phyloP scores from a whole-genome alignment of 805 yeast genomes.

The Sugiyamaella chiloensis region DNA sequence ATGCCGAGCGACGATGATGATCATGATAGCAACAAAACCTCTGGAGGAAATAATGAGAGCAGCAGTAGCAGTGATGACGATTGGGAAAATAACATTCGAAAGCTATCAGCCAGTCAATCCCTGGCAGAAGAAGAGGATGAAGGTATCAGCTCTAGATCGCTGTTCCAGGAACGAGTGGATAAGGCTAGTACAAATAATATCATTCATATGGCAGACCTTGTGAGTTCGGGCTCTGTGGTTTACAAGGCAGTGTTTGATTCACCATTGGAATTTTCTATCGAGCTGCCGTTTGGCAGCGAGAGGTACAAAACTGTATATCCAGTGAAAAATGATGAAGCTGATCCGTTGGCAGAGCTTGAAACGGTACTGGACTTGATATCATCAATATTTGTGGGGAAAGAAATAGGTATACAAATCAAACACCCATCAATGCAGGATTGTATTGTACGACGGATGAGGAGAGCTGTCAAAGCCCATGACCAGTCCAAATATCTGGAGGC shows the following conservation, averaged over 20 bases:
- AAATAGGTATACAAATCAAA: conserved; percentile 30
- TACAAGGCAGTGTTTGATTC: conserved; percentile 11
- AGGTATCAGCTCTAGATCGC: not conserved
- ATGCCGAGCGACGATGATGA: not conserved
- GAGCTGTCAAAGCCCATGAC: conserved; percentile 32
- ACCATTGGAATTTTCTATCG: conserved; percentile 7
- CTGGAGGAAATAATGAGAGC: too few species aligned
- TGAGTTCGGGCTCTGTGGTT: not conserved
- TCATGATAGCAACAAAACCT: conserved; percentile 2
- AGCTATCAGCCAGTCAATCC: conserved; percentile 9
- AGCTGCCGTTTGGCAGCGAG: conserved; percentile 24
- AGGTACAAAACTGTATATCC: conserved; percentile 19
- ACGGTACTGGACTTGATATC: conserved; percentile 46
- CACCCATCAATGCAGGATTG: conserved; percentile 32
- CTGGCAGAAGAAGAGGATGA: conserved; percentile 9
- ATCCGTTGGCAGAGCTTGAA: conserved; percentile 63
- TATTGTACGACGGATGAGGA: conserved; percentile 30
- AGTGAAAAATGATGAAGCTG: conserved; percentile 43
- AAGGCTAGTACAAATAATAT: not conserved
- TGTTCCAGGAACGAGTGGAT: conserved; percentile 3
- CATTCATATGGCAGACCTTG: conserved; percentile 4
- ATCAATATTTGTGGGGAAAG: conserved; percentile 40
- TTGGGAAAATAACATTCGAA: conserved; percentile 15
- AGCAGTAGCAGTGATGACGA: conserved; percentile 9
- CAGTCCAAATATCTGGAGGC: conserved; percentile 30